These are phyloP conservation scores for Setomelanomma holmii DNA, from an alignment of 2,329 filamentous ascomycete species.

Conservation along the genomic window DNA sequence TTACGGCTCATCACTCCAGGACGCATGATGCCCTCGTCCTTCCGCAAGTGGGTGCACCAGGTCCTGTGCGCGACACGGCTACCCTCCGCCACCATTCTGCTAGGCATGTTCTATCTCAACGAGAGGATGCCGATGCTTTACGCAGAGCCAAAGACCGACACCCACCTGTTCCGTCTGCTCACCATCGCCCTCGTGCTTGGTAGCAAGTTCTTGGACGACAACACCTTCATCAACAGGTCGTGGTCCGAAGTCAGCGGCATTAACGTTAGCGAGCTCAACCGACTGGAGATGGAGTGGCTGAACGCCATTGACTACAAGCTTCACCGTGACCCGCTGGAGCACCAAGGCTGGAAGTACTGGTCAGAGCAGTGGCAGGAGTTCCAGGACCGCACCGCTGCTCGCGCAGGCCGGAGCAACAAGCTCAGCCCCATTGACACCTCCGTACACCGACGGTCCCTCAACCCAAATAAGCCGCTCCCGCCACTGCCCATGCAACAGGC, in stretches of 20 bases:
- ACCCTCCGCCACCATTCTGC: slow-evolving; percentile 87
- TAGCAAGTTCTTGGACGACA: slow-evolving; percentile 96
- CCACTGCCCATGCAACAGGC: slow-evolving; percentile 50
- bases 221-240: slow-evolving; percentile 96
- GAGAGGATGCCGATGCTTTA: slow-evolving; percentile 81
- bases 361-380: slow-evolving; percentile 71
- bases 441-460: slow-evolving; percentile 59
- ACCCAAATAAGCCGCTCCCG: slow-evolving; percentile 54
- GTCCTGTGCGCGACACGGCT: slow-evolving; percentile 89
- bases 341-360: slow-evolving; percentile 74
- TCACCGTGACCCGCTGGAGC: slow-evolving; percentile 82
- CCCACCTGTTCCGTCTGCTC: slow-evolving; percentile 85
- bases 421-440: slow-evolving; percentile 71
- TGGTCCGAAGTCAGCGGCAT: slow-evolving; percentile 97
- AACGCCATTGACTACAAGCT: slow-evolving; percentile 82
- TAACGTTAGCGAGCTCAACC: slow-evolving; percentile 81
- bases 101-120: slow-evolving; percentile 88
- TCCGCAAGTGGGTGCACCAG: slow-evolving; percentile 90
- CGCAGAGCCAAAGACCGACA: slow-evolving; percentile 58
- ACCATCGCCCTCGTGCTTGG: slow-evolving; percentile 85
- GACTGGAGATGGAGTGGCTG: slow-evolving; percentile 87
- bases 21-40: slow-evolving; percentile 71
- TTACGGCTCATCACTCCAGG: slow-evolving; percentile 71
- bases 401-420: slow-evolving; percentile 48
- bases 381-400: slow-evolving; percentile 58